Evolutionary conservation across 345 rosid genomes (phyloP), one percentile per base, ranked within the genome.

Genomic region (Syzygium oleosum): DNA sequence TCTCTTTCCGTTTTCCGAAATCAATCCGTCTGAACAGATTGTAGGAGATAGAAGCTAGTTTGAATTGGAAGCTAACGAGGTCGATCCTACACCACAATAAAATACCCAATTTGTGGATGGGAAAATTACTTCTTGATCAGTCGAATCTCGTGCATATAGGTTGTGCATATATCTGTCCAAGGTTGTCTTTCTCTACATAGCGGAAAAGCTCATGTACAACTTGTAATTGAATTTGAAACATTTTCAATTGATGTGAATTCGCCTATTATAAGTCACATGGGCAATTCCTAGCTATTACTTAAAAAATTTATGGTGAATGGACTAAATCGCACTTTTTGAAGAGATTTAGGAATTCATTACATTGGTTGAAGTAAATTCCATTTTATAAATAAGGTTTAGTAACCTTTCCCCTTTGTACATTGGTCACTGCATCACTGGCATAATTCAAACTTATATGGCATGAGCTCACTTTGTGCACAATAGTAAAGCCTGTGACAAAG

Each of bases 231-330:
- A 55, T 55, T 55, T 21, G 23, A 54, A 55, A 55, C 59, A 34
- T 55, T 55, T 55, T 55, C 59, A 3, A 21, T 55, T 55, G 5
- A 55, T 55, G 25, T 55, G 59, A 55, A 55, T 55, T 55, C 11
- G 27, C 59, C 59, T 55, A 55, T 55, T 0, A 55, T 55, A 25
- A 55, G 10, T 55, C 59, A 21, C 59, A 55, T 55, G 11, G 0
- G 59, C 19, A 53, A 53, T 53, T 54, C 58, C 58, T 54, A 54
- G 58, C 25, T 54, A 54, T 54, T 23, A 21, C 11, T 21, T 19
- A 8, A 19, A 55, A 7, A 55, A 55, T 55, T 55, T 55, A 0
- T 21, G 27, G 0, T 21, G 27, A 21, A 19, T 21, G 25, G 58
- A 21, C 59, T 55, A 2, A 55, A 55, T 55, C 22, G 63, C 25